Conservation (phyloP, 208 protist species). For the Porcisia hertigi region DNA sequence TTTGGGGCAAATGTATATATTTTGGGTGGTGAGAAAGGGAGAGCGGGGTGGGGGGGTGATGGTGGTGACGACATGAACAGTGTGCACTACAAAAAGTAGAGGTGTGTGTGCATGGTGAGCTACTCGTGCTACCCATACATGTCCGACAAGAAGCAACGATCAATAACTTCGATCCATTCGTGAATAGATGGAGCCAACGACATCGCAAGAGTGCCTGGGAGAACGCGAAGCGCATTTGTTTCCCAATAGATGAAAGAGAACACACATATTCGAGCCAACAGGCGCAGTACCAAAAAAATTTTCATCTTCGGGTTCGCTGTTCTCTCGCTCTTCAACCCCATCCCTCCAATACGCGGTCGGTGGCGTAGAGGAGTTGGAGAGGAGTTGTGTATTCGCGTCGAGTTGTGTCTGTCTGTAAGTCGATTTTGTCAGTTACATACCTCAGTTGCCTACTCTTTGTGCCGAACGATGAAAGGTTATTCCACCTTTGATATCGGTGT, state of each 20-base stretch:
- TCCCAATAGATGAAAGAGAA: too few relatives aligned
- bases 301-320: neutral
- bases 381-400: neutral
- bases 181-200: neutral
- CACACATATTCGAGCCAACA: too few relatives aligned
- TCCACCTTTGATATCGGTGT: too few relatives aligned
- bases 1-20: neutral
- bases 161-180: neutral
- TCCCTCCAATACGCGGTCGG: neutral
- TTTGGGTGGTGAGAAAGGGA: neutral
- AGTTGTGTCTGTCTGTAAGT: neutral
- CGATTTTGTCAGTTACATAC: too few relatives aligned
- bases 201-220: neutral
- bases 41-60: neutral
- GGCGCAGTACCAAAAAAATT: too few relatives aligned
- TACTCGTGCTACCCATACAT: neutral
- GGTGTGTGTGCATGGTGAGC: neutral
- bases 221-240: neutral
- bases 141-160: neutral
- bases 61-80: neutral
- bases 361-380: neutral
- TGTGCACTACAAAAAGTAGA: neutral
- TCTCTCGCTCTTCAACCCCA: neutral
- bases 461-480: too few relatives aligned
- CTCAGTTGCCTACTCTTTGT: too few relatives aligned